Evolutionary conservation across 2,329 filamentous ascomycete species (phyloP).

Genomic region (Venturia oleaginea): DNA sequence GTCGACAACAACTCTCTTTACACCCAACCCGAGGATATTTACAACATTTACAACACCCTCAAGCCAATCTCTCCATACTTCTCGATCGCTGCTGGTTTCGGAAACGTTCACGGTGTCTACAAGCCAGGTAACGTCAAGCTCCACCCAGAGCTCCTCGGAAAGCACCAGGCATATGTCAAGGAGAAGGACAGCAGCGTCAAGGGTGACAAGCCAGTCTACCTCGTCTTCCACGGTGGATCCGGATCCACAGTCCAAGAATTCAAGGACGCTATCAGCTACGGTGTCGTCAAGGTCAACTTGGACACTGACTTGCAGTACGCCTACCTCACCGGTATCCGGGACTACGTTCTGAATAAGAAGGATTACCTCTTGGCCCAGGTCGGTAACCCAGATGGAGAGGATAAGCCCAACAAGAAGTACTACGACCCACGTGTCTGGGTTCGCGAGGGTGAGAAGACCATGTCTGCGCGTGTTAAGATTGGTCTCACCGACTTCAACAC

Average conservation of each 20-base stretch:
- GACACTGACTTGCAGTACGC: slow-evolving; percentile 97
- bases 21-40: slow-evolving; percentile 92
- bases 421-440: slow-evolving; percentile 85
- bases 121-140: slow-evolving; percentile 95
- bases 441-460: slow-evolving; percentile 94
- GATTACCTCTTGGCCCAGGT: slow-evolving; percentile 82
- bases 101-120: slow-evolving; percentile 99
- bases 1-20: slow-evolving; percentile 96
- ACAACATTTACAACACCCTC: slow-evolving; percentile 81
- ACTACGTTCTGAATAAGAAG: slow-evolving; percentile 91
- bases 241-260: slow-evolving; percentile 88
- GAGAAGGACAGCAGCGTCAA: slow-evolving; percentile 58
- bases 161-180: slow-evolving; percentile 91
- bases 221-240: slow-evolving; percentile 98
- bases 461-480: slow-evolving; percentile 69
- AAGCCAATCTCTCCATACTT: slow-evolving; percentile 84
- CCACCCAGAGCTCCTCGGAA: slow-evolving; percentile 87
- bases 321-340: slow-evolving; percentile 84
- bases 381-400: slow-evolving; percentile 88
- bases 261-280: slow-evolving; percentile 76
- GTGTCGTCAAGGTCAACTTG: slow-evolving; percentile 99
- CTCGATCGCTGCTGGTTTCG: slow-evolving; percentile 95
- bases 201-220: slow-evolving; percentile 89
- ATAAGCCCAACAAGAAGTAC: slow-evolving; percentile 98
- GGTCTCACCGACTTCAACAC: slow-evolving; percentile 91